Base-by-base conservation (phyloP, 2,329 filamentous ascomycete species). In the Fusarium udum region DNA sequence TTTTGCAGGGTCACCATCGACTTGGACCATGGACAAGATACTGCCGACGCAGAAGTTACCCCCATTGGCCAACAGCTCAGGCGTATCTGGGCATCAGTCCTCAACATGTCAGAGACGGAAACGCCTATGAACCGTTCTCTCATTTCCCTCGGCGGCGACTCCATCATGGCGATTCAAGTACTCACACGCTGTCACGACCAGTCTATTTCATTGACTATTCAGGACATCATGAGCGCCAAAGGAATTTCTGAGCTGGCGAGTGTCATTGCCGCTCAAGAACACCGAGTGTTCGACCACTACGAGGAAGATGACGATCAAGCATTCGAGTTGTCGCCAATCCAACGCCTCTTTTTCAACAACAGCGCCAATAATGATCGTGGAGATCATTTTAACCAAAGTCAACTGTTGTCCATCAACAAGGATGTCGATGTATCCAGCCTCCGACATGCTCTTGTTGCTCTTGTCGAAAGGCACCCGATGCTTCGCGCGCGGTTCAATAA, bases 381-480 rank as follows among this genome's bases (percentile, higher is more conserved):
- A 7, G 76, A 83, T 24, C 82, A 82, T 31, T 85, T 85, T 77
- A 86, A 86, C 61, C 85, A 87, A 65, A 85, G 82, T 15, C 84
- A 84, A 46, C 79, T 82, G 2, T 71, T 87, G 10, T 78, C 78
- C 2, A 52, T 86, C 13, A 75, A 26, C 2, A 20, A 37, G 7
- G 11, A 18, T 1, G 26, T 83, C 1, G 55, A 74, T 2, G 18
- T 20, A 7, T 24, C 34, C 1, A 66, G 40, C 0, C 43, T 83
- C 10, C 26, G 64, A 10, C 18, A 67, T 1, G 80, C 80, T 2
- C 40, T 82, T 4, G 16, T 76, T 4, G 34, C 56, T 0, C 53
- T 84, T 11, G 78, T 83, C 3, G 55, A 67, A 8, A 75, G 79
- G 3, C 82, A 84, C 52, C 61, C 77, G 3, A 83, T 84, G 81